phyloP scores from a whole-genome alignment of 108 stramenopile species.

The Mediolabrus comicus region DNA sequence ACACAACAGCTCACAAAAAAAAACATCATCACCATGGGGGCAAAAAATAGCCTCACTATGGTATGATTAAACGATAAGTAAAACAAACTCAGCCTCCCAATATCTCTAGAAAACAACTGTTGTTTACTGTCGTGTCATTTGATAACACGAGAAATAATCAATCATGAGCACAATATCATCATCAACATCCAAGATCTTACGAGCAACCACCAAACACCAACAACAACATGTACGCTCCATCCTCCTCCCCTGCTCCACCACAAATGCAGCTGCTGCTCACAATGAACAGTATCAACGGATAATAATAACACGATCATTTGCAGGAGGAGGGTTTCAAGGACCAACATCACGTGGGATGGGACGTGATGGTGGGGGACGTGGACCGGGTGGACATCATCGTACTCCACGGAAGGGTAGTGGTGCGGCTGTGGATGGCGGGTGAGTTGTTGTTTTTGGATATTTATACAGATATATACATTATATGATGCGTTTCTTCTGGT shows the following conservation, averaged over 20 bases:
- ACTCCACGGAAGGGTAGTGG: neutral
- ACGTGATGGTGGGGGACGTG: conserved; percentile 39
- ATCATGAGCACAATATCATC: neutral
- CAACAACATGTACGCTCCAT: neutral
- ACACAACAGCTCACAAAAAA: too few species aligned
- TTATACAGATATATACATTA: neutral
- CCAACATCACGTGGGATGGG: conserved; percentile 23
- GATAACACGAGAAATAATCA: neutral
- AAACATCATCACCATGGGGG: too few species aligned
- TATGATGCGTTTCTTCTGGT: neutral
- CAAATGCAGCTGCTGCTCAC: too few species aligned
- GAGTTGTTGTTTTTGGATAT: neutral
- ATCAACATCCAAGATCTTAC: neutral
- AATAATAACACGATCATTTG: neutral
- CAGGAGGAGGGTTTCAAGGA: conserved; percentile 21
- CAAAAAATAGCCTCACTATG: too few species aligned
- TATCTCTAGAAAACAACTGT: too few species aligned
- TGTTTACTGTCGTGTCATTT: too few species aligned
- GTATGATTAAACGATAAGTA: too few species aligned
- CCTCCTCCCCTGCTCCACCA: neutral
- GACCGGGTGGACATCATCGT: conserved; percentile 30
- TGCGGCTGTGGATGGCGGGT: neutral
- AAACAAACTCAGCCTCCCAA: too few species aligned
- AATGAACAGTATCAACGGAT: neutral
- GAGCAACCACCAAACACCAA: too few species aligned